phyloP scores from a whole-genome alignment of 768 basidiomycete species.

The Trichaptum fuscoviolaceum region DNA sequence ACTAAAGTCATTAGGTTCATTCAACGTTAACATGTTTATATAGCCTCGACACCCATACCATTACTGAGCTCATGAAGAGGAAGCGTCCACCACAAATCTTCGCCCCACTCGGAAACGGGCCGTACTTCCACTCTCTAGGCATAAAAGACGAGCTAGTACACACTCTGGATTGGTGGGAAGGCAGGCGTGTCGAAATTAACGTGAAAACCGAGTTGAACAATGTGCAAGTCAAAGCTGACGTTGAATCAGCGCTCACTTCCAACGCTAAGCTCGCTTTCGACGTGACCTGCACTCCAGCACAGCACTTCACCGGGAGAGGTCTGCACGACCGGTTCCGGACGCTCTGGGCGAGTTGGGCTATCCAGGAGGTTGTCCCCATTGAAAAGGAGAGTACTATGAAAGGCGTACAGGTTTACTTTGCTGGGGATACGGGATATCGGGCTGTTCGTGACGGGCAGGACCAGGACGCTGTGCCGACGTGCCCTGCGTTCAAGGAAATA shows the following conservation, averaged over 20 bases:
- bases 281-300: constrained; percentile 56
- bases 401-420: constrained; percentile 48
- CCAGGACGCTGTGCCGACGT: constrained; percentile 48
- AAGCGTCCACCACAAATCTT: constrained; percentile 37
- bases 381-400: constrained; percentile 6
- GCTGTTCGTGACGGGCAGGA: constrained; percentile 39
- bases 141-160: constrained; percentile 28
- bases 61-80: constrained; percentile 31
- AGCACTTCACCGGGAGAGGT: constrained; percentile 55
- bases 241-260: constrained; percentile 3
- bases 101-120: constrained; percentile 38
- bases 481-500: constrained; percentile 72
- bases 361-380: constrained; percentile 41
- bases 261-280: constrained; percentile 28
- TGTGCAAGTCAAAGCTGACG: constrained; percentile 3
- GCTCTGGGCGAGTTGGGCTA: constrained; percentile 64
- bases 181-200: constrained; percentile 20
- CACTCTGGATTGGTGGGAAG: constrained; percentile 51
- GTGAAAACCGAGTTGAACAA: constrained; percentile 15
- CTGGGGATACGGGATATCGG: constrained; percentile 65
- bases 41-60: constrained; percentile 38
- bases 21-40: neutral
- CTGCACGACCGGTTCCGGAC: constrained; percentile 47
- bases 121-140: constrained; percentile 27
- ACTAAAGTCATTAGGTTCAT: neutral